phyloP scores from a whole-genome alignment of 208 protist species.

The Trypanosoma cruzi region DNA sequence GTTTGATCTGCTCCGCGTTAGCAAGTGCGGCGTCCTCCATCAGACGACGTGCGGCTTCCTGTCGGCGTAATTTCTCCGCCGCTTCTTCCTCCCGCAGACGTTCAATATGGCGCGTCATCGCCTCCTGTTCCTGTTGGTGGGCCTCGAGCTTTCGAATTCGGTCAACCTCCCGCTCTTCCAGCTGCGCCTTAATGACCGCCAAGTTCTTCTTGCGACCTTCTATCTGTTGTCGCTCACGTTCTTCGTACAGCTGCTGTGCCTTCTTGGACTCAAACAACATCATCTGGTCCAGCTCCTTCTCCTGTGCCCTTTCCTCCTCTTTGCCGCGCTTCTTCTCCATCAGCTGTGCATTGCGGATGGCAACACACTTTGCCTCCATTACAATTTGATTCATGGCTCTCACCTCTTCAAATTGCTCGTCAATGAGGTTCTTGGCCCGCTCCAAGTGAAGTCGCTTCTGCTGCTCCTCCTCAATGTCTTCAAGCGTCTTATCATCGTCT shows the following conservation, averaged over 20 bases:
- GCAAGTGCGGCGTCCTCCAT: constrained; percentile 94
- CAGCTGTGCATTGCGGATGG: constrained; percentile 89
- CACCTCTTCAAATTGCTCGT: constrained; percentile 93
- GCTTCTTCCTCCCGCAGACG: constrained; percentile 86
- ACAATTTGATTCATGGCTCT: constrained; percentile 94
- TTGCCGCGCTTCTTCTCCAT: constrained; percentile 70
- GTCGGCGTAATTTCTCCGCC: constrained; percentile 79
- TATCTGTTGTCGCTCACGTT: constrained; percentile 81
- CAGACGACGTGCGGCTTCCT: constrained; percentile 70
- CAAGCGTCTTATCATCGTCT: constrained; percentile 59
- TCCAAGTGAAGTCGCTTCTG: constrained; percentile 73
- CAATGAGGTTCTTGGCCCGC: constrained; percentile 70
- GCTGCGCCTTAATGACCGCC: constrained; percentile 88
- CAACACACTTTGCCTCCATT: constrained; percentile 91
- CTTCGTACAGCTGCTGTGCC: constrained; percentile 89
- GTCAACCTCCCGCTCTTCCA: constrained; percentile 88
- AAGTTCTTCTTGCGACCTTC: constrained; percentile 87
- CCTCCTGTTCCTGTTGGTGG: constrained; percentile 93
- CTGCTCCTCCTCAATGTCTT: constrained; percentile 84
- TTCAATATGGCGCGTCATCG: constrained; percentile 92
- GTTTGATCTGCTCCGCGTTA: constrained; percentile 93
- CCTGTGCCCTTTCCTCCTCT: constrained; percentile 68
- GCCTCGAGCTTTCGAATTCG: constrained; percentile 88
- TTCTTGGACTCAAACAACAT: constrained; percentile 88
- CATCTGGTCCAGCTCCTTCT: constrained; percentile 73